A percentile compares a stretch with the other conserved stretches of the same genome.
phyloP scores from a whole-genome alignment of 108 stramenopile species.

The Fistulifera solaris region DNA sequence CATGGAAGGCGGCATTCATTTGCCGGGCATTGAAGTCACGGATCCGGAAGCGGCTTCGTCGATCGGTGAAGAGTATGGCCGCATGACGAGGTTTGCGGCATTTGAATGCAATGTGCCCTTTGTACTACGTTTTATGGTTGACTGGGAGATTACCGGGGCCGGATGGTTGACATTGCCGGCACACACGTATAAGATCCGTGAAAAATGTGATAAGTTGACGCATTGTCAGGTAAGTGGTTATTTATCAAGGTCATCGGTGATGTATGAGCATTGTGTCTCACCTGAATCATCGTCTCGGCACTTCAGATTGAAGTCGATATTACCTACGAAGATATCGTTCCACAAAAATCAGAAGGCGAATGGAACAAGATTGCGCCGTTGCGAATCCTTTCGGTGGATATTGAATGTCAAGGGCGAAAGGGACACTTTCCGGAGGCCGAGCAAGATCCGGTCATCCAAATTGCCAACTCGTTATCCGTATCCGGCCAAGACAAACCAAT shows the following conservation, averaged over 20 bases:
- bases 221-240: slow-evolving; percentile 74
- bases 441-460: slow-evolving; percentile 99
- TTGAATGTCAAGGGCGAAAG: slow-evolving; percentile 97
- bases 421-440: slow-evolving; percentile 97
- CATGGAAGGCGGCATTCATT: slow-evolving; percentile 84
- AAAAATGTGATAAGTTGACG: slow-evolving; percentile 43
- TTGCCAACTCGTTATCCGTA: slow-evolving; percentile 89
- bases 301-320: slow-evolving; percentile 89
- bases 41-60: slow-evolving; percentile 8
- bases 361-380: slow-evolving; percentile 97
- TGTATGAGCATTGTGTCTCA: too few relatives aligned
- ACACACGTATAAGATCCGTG: slow-evolving; percentile 74
- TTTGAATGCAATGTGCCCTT: slow-evolving; percentile 99
- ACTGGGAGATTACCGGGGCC: slow-evolving; percentile 86
- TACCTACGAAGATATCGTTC: slow-evolving; percentile 81
- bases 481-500: slow-evolving; percentile 80
- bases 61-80: slow-evolving; percentile 1
- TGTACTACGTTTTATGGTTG: slow-evolving; percentile 98
- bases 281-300: slow-evolving; percentile 1
- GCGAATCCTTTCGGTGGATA: slow-evolving; percentile 94
- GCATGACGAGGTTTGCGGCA: slow-evolving; percentile 25
- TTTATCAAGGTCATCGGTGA: not conserved
- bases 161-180: slow-evolving; percentile 90
- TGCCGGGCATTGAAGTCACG: slow-evolving; percentile 49
- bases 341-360: slow-evolving; percentile 85